Conservation (phyloP, 345 rosid species). For the Citrus inodora region DNA sequence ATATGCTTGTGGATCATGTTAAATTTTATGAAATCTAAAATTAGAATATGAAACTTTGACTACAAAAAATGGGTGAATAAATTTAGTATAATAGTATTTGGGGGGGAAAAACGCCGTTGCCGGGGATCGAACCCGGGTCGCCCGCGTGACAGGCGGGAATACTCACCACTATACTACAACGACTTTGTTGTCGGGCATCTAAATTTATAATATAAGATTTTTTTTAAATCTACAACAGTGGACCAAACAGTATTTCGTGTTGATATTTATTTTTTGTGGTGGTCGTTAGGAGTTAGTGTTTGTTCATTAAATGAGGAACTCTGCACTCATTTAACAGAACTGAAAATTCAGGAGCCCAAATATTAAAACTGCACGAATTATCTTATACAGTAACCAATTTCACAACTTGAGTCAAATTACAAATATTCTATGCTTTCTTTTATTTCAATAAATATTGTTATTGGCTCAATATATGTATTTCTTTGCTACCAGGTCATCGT, state of each 20-base stretch:
- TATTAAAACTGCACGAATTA: background rate
- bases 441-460: too few relatives aligned
- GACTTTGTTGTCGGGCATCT: background rate
- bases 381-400: background rate
- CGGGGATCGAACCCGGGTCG: constrained; percentile 97
- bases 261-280: background rate
- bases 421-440: background rate
- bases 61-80: too few relatives aligned
- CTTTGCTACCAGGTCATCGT: background rate
- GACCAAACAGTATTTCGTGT: too few relatives aligned
- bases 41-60: too few relatives aligned
- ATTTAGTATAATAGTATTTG: too few relatives aligned
- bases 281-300: background rate
- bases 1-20: too few relatives aligned
- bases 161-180: constrained; percentile 69
- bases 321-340: background rate
- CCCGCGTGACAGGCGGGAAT: constrained; percentile 65
- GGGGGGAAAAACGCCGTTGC: constrained; percentile 49
- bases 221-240: too few relatives aligned
- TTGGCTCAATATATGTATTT: background rate
- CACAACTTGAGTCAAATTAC: background rate
- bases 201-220: too few relatives aligned
- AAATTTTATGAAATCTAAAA: too few relatives aligned
- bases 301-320: background rate
- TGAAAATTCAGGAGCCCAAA: background rate